A percentile compares a stretch with the other conserved stretches of the same genome.
phyloP scores from a whole-genome alignment of 257 asterid species.

The Solanum chaucha region DNA sequence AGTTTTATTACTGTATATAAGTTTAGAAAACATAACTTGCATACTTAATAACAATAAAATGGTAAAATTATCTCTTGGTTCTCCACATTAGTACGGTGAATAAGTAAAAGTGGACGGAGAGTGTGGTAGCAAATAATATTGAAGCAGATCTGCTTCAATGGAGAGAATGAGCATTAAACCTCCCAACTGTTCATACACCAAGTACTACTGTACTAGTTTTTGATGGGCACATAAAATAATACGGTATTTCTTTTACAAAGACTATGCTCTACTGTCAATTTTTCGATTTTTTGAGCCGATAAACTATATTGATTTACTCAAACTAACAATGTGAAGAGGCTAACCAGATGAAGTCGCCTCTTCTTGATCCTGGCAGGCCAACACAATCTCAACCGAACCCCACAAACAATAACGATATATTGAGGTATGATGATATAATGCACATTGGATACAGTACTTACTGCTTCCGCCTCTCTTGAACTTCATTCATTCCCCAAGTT shows the following conservation, averaged over 20 bases:
- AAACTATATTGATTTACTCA: neutral
- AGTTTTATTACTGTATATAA: too few relatives aligned
- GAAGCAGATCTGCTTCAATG: neutral
- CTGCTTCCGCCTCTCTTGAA: too few relatives aligned
- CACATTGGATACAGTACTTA: too few relatives aligned
- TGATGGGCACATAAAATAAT: neutral
- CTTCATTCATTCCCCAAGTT: too few relatives aligned
- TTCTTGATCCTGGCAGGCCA: slow-evolving; percentile 13
- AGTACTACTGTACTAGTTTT: neutral
- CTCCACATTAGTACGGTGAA: too few relatives aligned
- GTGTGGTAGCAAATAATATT: neutral
- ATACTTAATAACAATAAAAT: too few relatives aligned
- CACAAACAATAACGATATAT: too few relatives aligned
- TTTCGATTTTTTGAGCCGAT: neutral
- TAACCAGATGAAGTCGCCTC: slow-evolving; percentile 1
- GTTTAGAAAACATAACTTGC: too few relatives aligned
- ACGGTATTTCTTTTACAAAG: neutral
- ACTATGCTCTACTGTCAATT: neutral
- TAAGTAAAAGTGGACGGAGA: too few relatives aligned
- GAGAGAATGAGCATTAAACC: neutral
- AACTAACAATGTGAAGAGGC: neutral
- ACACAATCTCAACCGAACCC: too few relatives aligned
- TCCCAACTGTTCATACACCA: neutral
- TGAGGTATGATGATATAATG: too few relatives aligned
- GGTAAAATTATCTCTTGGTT: too few relatives aligned